A percentile compares a stretch with the other conserved stretches of the same genome.
These are phyloP conservation scores for Solidago caesia DNA, from an alignment of 129 eudicot species.

Conservation along the genomic window DNA sequence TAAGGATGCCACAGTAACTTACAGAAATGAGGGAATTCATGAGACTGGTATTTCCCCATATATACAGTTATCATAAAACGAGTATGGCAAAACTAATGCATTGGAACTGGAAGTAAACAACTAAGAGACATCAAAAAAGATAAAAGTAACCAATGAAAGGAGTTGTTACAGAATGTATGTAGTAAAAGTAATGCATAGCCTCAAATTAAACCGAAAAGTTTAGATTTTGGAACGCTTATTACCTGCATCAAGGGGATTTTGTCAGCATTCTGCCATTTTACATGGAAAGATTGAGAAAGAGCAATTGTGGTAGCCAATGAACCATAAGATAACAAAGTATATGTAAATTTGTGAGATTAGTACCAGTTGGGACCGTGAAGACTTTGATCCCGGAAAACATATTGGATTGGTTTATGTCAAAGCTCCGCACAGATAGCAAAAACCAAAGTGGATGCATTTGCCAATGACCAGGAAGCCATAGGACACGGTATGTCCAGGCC, in stretches of 20 bases:
- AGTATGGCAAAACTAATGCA: neutral
- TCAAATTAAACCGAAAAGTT: conserved; percentile 20
- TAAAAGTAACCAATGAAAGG: conserved; percentile 9
- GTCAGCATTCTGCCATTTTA: conserved; percentile 4
- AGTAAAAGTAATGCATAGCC: neutral
- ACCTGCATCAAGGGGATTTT: conserved; percentile 9
- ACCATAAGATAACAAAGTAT: neutral
- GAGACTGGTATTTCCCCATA: neutral
- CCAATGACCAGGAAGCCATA: too few relatives aligned
- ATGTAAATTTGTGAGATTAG: conserved; percentile 7
- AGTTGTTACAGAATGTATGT: conserved; percentile 5
- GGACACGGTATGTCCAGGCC: too few relatives aligned
- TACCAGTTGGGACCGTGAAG: conserved; percentile 10
- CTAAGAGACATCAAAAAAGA: neutral
- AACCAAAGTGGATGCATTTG: too few relatives aligned
- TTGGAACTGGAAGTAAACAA: conserved; percentile 2
- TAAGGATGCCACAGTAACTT: conserved; percentile 1
- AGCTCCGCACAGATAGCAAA: too few relatives aligned
- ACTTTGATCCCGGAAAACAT: conserved; percentile 3
- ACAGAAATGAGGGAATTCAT: neutral
- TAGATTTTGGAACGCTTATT: conserved; percentile 26
- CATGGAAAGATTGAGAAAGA: conserved; percentile 7
- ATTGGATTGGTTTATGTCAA: neutral
- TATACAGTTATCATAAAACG: neutral
- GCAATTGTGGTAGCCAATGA: neutral